Base-by-base conservation (phyloP, 768 basidiomycete genomes). In the Mycena filopes region DNA sequence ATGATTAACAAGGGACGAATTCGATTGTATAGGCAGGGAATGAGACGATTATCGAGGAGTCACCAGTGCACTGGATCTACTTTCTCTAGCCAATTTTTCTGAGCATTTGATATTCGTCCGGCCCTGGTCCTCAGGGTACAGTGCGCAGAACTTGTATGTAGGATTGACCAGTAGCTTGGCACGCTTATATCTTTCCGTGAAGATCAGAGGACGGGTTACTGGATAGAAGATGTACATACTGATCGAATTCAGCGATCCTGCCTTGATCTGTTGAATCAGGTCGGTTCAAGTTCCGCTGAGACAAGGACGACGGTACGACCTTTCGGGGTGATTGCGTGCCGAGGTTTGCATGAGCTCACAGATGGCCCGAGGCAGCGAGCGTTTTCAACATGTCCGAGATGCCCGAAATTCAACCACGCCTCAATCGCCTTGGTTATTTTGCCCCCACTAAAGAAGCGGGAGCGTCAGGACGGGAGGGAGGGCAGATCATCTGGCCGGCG, bases 351-450 rank as follows among this genome's bases (percentile, higher is more conserved):
- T 20, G 3, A 26, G 49, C 61, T 47, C 29, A 58, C 60, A 96
- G n/a, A 98, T 89, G 5, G 95, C 95, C 42, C 95, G 89, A 31
- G 94, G 92, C 21, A 92, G 78, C 2, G 88, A 89, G n/a, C 92
- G 89, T 89, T 25, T 42, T 23, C 15, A 54, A 26, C 10, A 47
- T 13, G 10, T 12, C 20, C n/a, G n/a, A 87, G 29, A 65, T 10
- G 18, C 10, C 26, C 31, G 31, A 50, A 50, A 26, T 46, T 46
- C 45, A 46, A 50, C 25, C 56, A 8, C 33, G 60, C 60, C 66
- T 71, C 86, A 73, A 8, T 83, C 84, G 60, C 84, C 84, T 70
- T 87, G 86, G 12, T 72, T 76, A 0, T 74, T 74, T 47, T 20
- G 83, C 82, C 13, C 3, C 31, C 16, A 40, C 42, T 11, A 57